phyloP scores from a whole-genome alignment of 192 early-diverging fungal species.

The Phycomyces blakesleeanus region DNA sequence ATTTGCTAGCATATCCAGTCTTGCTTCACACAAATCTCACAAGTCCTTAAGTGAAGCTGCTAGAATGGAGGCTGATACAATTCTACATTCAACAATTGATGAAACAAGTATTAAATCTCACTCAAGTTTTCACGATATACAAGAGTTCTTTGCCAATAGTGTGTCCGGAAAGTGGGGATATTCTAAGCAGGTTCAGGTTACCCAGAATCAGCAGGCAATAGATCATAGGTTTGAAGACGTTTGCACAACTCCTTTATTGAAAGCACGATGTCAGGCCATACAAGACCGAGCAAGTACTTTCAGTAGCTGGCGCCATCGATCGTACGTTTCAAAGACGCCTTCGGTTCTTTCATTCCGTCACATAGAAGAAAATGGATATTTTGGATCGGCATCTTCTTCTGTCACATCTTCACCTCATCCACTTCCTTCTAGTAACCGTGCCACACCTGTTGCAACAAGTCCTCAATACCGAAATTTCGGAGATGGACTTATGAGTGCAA shows the following conservation, averaged over 20 bases:
- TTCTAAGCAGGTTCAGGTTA: conserved; percentile 22
- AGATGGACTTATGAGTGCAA: not conserved
- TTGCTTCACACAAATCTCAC: conserved; percentile 1
- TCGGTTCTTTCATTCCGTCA: not conserved
- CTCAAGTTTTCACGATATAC: conserved; percentile 19
- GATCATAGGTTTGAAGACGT: conserved; percentile 32
- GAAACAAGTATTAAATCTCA: not conserved
- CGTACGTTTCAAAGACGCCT: not conserved
- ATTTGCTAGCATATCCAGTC: not conserved
- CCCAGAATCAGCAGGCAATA: conserved; percentile 14
- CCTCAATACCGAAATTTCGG: not conserved
- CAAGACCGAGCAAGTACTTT: conserved; percentile 1
- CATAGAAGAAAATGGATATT: not conserved
- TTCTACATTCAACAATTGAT: not conserved
- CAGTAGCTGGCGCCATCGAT: conserved; percentile 11
- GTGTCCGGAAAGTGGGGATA: conserved; percentile 25
- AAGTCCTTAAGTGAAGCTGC: not conserved
- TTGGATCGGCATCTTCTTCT: not conserved
- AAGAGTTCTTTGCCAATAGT: conserved; percentile 16
- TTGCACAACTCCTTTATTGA: conserved; percentile 29
- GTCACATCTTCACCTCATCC: not conserved
- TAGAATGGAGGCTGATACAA: not conserved
- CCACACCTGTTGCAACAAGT: not conserved
- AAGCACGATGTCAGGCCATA: conserved; percentile 17
- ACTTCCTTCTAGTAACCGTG: not conserved